phyloP scores from a whole-genome alignment of 768 basidiomycete species.

The Phanerochaete sordida region DNA sequence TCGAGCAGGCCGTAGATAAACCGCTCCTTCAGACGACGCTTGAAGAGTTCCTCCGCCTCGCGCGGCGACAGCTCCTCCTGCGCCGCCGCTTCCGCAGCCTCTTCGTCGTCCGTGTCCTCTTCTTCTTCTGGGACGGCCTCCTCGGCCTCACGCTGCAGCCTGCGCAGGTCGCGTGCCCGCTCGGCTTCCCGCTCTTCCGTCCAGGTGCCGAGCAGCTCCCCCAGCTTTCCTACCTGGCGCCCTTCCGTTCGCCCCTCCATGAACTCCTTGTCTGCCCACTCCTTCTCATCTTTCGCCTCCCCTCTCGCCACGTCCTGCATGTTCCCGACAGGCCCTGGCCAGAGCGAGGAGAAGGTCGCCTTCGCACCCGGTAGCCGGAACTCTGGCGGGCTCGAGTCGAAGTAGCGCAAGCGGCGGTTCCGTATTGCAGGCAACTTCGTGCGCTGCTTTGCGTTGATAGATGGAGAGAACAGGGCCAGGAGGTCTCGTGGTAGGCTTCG shows the following conservation, averaged over 20 bases:
- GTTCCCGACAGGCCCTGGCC: conserved; percentile 42
- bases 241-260: conserved; percentile 40
- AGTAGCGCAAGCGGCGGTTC: conserved; percentile 69
- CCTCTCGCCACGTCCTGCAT: conserved; percentile 35
- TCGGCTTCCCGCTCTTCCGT: conserved; percentile 79
- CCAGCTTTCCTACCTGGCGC: conserved; percentile 66
- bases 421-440: conserved; percentile 60
- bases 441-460: conserved; percentile 60
- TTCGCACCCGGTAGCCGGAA: conserved; percentile 52
- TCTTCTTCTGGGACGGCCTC: conserved; percentile 70
- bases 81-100: conserved; percentile 25
- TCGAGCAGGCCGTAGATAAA: conserved; percentile 77
- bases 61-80: conserved; percentile 40
- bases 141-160: conserved; percentile 35
- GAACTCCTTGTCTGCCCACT: conserved; percentile 65
- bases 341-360: conserved; percentile 62
- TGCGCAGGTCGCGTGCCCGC: conserved; percentile 45
- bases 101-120: conserved; percentile 48
- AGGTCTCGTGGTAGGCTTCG: conserved; percentile 66
- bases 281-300: conserved; percentile 61
- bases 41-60: conserved; percentile 48
- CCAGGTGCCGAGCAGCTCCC: conserved; percentile 60
- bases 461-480: conserved; percentile 37
- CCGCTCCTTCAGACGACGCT: conserved; percentile 58
- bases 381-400: conserved; percentile 49